Evolutionary conservation across 257 asterid genomes (phyloP).

Genomic region (Penstemon eatonii): DNA sequence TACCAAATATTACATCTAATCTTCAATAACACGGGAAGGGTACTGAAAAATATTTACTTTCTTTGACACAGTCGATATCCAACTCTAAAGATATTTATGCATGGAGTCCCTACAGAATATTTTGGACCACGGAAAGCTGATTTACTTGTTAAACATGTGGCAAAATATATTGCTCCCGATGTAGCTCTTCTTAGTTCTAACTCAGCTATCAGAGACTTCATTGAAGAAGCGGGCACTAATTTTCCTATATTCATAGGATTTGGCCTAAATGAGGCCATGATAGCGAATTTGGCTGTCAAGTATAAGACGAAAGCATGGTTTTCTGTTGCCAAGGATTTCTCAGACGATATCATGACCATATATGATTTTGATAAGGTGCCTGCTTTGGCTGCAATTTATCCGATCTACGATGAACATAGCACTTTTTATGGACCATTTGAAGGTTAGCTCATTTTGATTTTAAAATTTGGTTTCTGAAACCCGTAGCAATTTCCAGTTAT

Average conservation of each 20-base stretch:
- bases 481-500: background rate
- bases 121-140: conserved; percentile 89
- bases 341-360: conserved; percentile 60
- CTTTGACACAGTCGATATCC: conserved; percentile 84
- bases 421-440: conserved; percentile 91
- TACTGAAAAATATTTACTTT: conserved; percentile 28
- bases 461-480: conserved; percentile 2
- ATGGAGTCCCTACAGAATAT: conserved; percentile 87
- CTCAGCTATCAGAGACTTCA: conserved; percentile 62
- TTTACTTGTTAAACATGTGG: conserved; percentile 57
- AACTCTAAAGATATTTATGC: conserved; percentile 79
- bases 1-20: conserved; percentile 15
- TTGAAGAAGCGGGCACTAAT: conserved; percentile 61
- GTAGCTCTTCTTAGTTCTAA: conserved; percentile 69
- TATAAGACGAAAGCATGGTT: conserved; percentile 97
- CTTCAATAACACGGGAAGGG: background rate
- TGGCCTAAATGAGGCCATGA: conserved; percentile 64
- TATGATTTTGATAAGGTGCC: conserved; percentile 89
- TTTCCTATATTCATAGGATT: conserved; percentile 91
- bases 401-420: conserved; percentile 66
- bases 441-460: conserved; percentile 56
- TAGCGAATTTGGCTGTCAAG: conserved; percentile 63
- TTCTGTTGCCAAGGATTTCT: conserved; percentile 77
- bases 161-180: conserved; percentile 78
- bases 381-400: conserved; percentile 75